phyloP scores from a whole-genome alignment of 2,329 filamentous ascomycete species.

The Microascus cirrosus region DNA sequence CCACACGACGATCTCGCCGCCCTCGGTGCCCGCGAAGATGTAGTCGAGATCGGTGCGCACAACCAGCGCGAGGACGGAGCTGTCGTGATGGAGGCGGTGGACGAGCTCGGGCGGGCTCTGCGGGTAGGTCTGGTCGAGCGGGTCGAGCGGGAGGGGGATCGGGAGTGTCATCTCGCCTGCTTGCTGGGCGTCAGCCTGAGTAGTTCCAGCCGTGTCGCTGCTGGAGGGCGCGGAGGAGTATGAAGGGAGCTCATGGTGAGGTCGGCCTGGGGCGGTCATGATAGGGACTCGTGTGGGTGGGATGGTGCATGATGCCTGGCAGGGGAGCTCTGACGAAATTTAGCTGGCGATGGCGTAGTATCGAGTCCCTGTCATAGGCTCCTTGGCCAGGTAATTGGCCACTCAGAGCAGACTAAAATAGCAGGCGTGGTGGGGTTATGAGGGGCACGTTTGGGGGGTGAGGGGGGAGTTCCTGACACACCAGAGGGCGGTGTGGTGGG shows the following conservation, averaged over 20 bases:
- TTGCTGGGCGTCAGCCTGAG: not conserved
- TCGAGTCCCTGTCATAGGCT: not conserved
- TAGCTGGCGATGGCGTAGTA: constrained; percentile 3
- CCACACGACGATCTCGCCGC: constrained; percentile 88
- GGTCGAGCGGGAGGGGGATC: not conserved
- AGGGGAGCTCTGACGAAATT: constrained; percentile 5
- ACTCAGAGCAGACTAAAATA: not conserved
- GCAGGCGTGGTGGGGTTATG: not conserved
- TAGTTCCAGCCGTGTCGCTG: not conserved
- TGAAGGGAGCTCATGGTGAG: not conserved
- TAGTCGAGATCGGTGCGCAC: constrained; percentile 66
- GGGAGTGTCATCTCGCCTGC: constrained; percentile 3
- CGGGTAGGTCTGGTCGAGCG: constrained; percentile 8
- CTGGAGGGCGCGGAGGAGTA: not conserved
- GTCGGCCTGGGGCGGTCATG: not conserved
- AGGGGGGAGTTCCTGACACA: not conserved
- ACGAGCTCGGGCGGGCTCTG: constrained; percentile 46
- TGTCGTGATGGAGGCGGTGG: constrained; percentile 66
- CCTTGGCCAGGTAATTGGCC: not conserved
- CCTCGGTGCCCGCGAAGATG: constrained; percentile 87
- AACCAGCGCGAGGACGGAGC: constrained; percentile 71
- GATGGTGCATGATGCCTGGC: not conserved
- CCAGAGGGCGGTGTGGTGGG: not conserved
- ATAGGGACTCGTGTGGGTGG: not conserved
- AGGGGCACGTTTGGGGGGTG: not conserved